Conservation (phyloP, 1,139 yeast genomes). For the Ogataea hybrid region DNA sequence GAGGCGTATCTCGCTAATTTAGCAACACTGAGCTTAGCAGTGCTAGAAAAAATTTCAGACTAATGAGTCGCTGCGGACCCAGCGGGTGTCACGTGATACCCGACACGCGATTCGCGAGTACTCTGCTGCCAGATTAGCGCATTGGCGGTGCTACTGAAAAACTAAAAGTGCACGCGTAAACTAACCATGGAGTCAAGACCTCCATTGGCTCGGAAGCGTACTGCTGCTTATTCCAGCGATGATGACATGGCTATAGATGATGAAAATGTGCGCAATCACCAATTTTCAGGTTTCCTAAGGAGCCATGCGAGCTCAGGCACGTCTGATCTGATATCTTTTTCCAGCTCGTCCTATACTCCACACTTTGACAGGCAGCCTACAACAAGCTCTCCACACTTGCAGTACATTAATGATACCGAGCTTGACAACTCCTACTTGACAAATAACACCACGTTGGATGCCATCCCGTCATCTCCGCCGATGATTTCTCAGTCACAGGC, state of each 20-base stretch:
- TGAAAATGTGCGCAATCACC: background rate
- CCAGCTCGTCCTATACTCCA: slow-evolving; percentile 8
- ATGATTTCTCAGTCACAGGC: slow-evolving; percentile 18
- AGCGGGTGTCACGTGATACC: no score
- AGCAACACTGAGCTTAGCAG: no score
- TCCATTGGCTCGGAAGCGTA: slow-evolving; percentile 8
- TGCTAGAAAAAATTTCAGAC: no score
- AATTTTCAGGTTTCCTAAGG: slow-evolving; percentile 2
- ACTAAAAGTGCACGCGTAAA: slow-evolving; percentile 5
- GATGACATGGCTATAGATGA: slow-evolving; percentile 7
- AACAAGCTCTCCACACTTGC: slow-evolving; percentile 12
- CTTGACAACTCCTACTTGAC: slow-evolving; percentile 2
- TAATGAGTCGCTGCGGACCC: no score
- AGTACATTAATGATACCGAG: slow-evolving; percentile 3
- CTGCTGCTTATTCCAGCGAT: slow-evolving; percentile 4
- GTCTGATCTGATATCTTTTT: slow-evolving; percentile 13
- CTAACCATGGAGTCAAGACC: slow-evolving; percentile 5
- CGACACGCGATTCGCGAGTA: no score
- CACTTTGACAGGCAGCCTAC: slow-evolving; percentile 3
- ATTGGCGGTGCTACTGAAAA: background rate
- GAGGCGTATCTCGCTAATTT: no score
- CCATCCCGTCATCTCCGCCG: slow-evolving; percentile 21
- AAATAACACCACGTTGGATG: slow-evolving; percentile 6
- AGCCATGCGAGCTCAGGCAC: slow-evolving; percentile 11
- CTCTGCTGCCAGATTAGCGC: no score